Conservation (phyloP, 2,329 filamentous ascomycete species). For the Diaporthe sp. region DNA sequence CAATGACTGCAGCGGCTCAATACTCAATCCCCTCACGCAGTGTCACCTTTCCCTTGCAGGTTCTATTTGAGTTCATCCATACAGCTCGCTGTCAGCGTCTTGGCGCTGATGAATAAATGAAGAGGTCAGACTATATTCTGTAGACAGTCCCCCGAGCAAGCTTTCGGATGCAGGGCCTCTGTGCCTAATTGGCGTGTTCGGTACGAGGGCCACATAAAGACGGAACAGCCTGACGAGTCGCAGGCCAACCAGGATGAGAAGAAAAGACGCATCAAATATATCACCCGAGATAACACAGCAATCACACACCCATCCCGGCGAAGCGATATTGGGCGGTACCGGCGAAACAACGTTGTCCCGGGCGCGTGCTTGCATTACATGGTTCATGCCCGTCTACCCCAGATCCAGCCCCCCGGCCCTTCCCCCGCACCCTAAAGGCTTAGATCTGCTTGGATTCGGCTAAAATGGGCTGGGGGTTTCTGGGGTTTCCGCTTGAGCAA, state of each 20-base stretch:
- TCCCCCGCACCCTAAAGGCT: slow-evolving; percentile 17
- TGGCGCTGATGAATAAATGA: slow-evolving; percentile 17
- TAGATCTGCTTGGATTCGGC: slow-evolving; percentile 3
- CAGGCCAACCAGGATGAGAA: background rate
- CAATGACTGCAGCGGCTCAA: slow-evolving; percentile 31
- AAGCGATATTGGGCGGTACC: background rate
- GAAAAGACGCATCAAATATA: background rate
- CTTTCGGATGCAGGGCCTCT: background rate
- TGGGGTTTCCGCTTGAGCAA: background rate
- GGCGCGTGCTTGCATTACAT: background rate
- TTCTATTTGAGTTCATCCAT: background rate
- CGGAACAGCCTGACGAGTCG: background rate
- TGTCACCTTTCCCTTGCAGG: slow-evolving; percentile 7
- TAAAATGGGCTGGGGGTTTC: background rate
- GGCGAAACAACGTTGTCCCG: slow-evolving; percentile 26
- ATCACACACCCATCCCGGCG: background rate
- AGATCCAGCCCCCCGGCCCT: background rate
- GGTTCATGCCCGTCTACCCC: slow-evolving; percentile 16
- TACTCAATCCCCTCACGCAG: background rate
- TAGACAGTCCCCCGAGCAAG: background rate
- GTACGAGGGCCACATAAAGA: background rate
- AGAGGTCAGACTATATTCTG: background rate
- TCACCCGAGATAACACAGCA: background rate
- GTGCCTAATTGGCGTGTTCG: slow-evolving; percentile 13
- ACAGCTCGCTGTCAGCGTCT: background rate